phyloP scores from a whole-genome alignment of 2,329 filamentous ascomycete genomes.

The Alternaria panax region DNA sequence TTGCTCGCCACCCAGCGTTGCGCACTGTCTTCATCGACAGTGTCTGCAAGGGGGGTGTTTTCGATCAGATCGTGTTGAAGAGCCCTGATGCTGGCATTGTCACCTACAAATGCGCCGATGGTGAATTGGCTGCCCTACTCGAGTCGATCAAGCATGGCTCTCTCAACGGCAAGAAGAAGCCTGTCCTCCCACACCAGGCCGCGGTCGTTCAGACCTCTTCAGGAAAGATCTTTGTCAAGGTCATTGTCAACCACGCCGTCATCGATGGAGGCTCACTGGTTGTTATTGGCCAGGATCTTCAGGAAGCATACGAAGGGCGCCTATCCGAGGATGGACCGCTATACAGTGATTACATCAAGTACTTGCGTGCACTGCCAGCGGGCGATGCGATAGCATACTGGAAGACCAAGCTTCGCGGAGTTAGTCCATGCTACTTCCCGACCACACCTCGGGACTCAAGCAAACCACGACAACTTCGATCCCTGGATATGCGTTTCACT shows the following conservation, averaged over 20 bases:
- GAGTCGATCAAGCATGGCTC: slow-evolving; percentile 35
- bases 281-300: slow-evolving; percentile 42
- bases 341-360: slow-evolving; percentile 48
- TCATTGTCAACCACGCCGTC: slow-evolving; percentile 47
- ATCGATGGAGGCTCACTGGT: slow-evolving; percentile 45
- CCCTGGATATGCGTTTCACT: slow-evolving; percentile 40
- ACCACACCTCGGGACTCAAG: slow-evolving; percentile 28
- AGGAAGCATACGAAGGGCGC: slow-evolving; percentile 39
- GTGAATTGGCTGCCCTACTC: slow-evolving; percentile 31
- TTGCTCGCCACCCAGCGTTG: slow-evolving; percentile 43
- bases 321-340: slow-evolving; percentile 35
- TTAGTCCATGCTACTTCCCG: slow-evolving; percentile 46
- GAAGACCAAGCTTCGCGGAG: slow-evolving; percentile 40
- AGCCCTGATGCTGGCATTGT: slow-evolving; percentile 34
- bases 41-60: slow-evolving; percentile 45
- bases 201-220: slow-evolving; percentile 37
- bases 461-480: slow-evolving; percentile 36
- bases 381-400: slow-evolving; percentile 39
- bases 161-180: slow-evolving; percentile 40
- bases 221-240: slow-evolving; percentile 41
- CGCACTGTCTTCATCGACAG: slow-evolving; percentile 46
- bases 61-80: slow-evolving; percentile 46
- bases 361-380: slow-evolving; percentile 32
- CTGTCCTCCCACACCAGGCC: slow-evolving; percentile 44
- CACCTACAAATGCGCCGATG: slow-evolving; percentile 31